These are phyloP conservation scores for Sporodiniella umbellata DNA, from an alignment of 371 early-diverging fungal species.

Conservation along the genomic window DNA sequence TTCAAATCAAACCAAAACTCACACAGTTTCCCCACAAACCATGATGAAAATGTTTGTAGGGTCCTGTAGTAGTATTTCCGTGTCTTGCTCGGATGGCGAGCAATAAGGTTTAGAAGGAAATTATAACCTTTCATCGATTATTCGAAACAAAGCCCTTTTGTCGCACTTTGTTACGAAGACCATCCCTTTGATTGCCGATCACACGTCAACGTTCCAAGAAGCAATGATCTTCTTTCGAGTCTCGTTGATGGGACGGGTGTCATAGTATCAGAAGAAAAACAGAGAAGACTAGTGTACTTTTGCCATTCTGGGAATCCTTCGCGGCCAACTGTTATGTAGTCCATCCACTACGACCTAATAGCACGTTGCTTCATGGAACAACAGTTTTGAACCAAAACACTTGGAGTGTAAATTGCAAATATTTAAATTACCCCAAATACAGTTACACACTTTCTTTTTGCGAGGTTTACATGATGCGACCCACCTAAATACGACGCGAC, in stretches of 20 bases:
- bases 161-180: constrained; percentile 8
- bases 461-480: too few species aligned
- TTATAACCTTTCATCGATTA: constrained; percentile 1
- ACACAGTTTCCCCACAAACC: too few species aligned
- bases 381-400: too few species aligned
- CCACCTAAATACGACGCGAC: too few species aligned
- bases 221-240: too few species aligned
- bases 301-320: constrained; percentile 6
- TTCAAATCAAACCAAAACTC: too few species aligned
- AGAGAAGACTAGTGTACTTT: constrained; percentile 4
- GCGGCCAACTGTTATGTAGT: constrained; percentile 4
- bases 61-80: neutral
- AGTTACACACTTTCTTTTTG: too few species aligned
- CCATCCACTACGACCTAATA: neutral
- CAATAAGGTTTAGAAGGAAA: constrained; percentile 3
- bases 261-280: constrained; percentile 2
- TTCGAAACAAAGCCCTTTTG: constrained; percentile 6
- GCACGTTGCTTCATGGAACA: constrained; percentile 3
- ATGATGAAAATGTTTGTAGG: too few species aligned
- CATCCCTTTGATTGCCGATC: constrained; percentile 3
- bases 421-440: too few species aligned
- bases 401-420: too few species aligned
- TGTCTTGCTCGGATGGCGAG: neutral
- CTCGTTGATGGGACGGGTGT: constrained; percentile 1
- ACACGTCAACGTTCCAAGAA: neutral